Percentiles rank a stretch among this genome's conserved stretches.
phyloP scores from a whole-genome alignment of 306 rosid species.

The Malus orientalis region DNA sequence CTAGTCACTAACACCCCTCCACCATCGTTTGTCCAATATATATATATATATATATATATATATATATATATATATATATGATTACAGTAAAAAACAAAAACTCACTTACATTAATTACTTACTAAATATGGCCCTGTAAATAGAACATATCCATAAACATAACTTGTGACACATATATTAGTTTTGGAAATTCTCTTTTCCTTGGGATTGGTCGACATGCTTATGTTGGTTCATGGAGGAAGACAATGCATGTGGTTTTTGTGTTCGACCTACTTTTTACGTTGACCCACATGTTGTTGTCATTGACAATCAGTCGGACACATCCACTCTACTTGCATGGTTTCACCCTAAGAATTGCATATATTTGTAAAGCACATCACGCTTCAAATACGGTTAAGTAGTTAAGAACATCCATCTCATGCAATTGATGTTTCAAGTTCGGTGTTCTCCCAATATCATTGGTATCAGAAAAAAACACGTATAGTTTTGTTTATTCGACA shows the following conservation, averaged over 20 bases:
- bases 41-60: too few relatives aligned
- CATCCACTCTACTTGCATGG: neutral
- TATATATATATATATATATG: too few relatives aligned
- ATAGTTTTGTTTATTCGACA: neutral
- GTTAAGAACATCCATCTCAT: neutral
- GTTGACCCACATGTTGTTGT: conserved; percentile 45
- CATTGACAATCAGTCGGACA: conserved; percentile 26
- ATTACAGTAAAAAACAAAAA: too few relatives aligned
- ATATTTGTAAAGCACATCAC: neutral
- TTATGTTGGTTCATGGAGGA: neutral
- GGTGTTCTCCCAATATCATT: neutral
- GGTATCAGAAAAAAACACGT: neutral
- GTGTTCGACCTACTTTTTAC: conserved; percentile 22
- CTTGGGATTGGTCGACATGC: neutral
- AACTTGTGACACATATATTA: neutral
- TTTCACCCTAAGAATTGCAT: neutral
- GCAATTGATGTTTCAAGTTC: neutral
- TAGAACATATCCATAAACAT: neutral
- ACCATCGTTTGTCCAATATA: too few relatives aligned
- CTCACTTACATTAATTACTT: too few relatives aligned
- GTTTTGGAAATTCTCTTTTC: neutral
- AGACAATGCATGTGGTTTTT: conserved; percentile 46
- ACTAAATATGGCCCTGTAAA: neutral
- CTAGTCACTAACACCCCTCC: too few relatives aligned
- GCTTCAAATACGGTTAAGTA: too few relatives aligned